A percentile compares a stretch with the other conserved stretches of the same genome.
phyloP scores from a whole-genome alignment of 257 asterid genomes.

The Fraxinus anomala region DNA sequence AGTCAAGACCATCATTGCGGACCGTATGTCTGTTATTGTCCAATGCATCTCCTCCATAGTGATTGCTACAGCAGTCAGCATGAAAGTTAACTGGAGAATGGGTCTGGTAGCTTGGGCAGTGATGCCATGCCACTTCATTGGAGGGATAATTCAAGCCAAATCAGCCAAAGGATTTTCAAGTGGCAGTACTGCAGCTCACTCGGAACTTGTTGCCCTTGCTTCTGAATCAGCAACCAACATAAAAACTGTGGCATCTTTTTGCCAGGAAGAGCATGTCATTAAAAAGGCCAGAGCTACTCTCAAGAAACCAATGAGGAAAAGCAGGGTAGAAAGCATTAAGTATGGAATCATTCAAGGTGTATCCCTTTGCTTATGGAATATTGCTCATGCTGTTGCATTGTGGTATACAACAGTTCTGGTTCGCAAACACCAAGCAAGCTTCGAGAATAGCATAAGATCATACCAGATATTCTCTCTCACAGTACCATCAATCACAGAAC shows the following conservation, averaged over 20 bases:
- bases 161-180: conserved; percentile 81
- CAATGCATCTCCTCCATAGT: conserved; percentile 79
- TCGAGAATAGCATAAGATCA: conserved; percentile 67
- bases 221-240: conserved; percentile 74
- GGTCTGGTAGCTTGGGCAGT: conserved; percentile 88
- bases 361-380: conserved; percentile 78
- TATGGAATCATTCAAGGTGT: conserved; percentile 74
- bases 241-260: conserved; percentile 69
- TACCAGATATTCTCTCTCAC: conserved; percentile 81
- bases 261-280: conserved; percentile 66
- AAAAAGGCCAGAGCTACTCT: conserved; percentile 52
- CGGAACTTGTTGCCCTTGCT: conserved; percentile 68
- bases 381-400: conserved; percentile 80
- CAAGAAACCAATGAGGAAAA: conserved; percentile 47
- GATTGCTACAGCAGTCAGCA: conserved; percentile 76
- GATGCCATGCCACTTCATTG: conserved; percentile 89
- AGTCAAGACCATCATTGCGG: conserved; percentile 73
- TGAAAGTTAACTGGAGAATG: conserved; percentile 76
- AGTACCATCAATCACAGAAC: conserved; percentile 79
- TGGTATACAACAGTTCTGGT: conserved; percentile 73
- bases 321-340: conserved; percentile 64
- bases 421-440: conserved; percentile 58
- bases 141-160: conserved; percentile 81
- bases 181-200: conserved; percentile 54
- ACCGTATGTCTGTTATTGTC: conserved; percentile 78